Percentiles rank a stretch among this genome's conserved stretches.
Conservation (phyloP, 1,284 basidiomycete genomes). For the Phellopilus nigrolimitatus region DNA sequence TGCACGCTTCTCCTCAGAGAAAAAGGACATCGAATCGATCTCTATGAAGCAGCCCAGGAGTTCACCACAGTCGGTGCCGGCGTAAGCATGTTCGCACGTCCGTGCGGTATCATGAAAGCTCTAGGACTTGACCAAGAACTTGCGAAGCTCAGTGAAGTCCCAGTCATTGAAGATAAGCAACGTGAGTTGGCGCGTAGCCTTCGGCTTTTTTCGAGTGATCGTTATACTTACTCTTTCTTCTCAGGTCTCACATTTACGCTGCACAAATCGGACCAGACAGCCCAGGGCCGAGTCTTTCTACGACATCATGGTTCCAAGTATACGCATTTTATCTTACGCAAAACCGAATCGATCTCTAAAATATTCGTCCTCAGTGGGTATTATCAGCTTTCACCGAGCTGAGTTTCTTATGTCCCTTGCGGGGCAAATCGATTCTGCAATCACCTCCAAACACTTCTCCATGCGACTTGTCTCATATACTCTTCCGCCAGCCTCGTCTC, state of each 20-base stretch:
- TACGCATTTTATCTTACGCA: no score
- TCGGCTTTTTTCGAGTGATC: background rate
- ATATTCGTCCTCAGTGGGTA: conserved; percentile 30
- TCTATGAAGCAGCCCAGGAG: conserved; percentile 36
- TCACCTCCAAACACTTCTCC: conserved; percentile 31
- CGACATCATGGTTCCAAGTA: conserved; percentile 30
- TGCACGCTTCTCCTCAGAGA: conserved; percentile 27
- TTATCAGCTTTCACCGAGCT: conserved; percentile 37
- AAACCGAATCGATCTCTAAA: no score
- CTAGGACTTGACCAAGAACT: conserved; percentile 26
- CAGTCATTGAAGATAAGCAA: no score
- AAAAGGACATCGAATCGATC: conserved; percentile 34
- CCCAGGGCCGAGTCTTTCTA: conserved; percentile 29
- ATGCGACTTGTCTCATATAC: conserved; percentile 38
- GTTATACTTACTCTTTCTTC: no score
- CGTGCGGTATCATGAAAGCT: conserved; percentile 23
- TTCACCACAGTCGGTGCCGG: conserved; percentile 42
- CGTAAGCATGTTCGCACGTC: conserved; percentile 28
- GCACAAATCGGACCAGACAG: conserved; percentile 32
- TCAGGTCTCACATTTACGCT: conserved; percentile 30
- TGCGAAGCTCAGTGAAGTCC: no score
- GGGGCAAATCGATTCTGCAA: conserved; percentile 28
- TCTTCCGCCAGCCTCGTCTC: conserved; percentile 23
- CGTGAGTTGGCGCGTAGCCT: no score
- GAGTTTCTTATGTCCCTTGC: conserved; percentile 40